Evolutionary conservation across 2,329 filamentous ascomycete genomes (phyloP).

Genomic region (Bertia moriformis): DNA sequence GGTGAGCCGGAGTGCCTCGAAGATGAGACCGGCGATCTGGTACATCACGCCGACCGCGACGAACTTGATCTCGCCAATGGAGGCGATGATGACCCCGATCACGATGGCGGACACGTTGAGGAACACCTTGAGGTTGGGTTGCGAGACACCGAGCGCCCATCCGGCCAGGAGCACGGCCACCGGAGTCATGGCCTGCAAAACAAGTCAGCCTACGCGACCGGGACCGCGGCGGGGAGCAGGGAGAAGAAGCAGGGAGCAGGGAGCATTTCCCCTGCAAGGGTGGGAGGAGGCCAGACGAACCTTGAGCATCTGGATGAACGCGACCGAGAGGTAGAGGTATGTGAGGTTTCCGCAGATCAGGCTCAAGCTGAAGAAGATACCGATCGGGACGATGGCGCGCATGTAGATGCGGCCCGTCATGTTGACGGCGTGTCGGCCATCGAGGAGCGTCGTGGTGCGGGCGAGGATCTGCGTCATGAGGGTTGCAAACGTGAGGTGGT

Average conservation of each 20-base stretch:
- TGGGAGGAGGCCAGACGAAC: no score
- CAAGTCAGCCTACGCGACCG: conserved; percentile 1
- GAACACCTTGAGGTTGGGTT: conserved; percentile 12
- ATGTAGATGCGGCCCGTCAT: conserved; percentile 56
- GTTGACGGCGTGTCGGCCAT: conserved; percentile 53
- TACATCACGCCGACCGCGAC: conserved; percentile 34
- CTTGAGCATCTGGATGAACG: conserved; percentile 62
- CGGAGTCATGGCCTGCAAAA: conserved; percentile 1
- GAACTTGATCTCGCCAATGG: conserved; percentile 43
- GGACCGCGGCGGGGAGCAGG: conserved; percentile 2
- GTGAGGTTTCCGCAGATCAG: conserved; percentile 56
- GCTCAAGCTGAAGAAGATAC: conserved; percentile 52
- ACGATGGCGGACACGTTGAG: conserved; percentile 15
- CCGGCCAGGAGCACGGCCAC: conserved; percentile 12
- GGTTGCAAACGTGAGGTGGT: conserved; percentile 54
- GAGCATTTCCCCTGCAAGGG: no score
- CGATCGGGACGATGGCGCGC: conserved; percentile 53
- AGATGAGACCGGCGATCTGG: conserved; percentile 33
- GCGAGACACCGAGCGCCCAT: conserved; percentile 14
- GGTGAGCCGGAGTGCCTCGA: conserved; percentile 35
- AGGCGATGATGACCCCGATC: conserved; percentile 11
- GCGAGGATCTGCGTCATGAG: conserved; percentile 55
- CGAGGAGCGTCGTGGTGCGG: conserved; percentile 47
- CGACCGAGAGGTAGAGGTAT: conserved; percentile 51
- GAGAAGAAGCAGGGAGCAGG: no score